Evolutionary conservation across 1,139 yeast genomes (phyloP).

Genomic region (Lodderomyces metapsilosis): DNA sequence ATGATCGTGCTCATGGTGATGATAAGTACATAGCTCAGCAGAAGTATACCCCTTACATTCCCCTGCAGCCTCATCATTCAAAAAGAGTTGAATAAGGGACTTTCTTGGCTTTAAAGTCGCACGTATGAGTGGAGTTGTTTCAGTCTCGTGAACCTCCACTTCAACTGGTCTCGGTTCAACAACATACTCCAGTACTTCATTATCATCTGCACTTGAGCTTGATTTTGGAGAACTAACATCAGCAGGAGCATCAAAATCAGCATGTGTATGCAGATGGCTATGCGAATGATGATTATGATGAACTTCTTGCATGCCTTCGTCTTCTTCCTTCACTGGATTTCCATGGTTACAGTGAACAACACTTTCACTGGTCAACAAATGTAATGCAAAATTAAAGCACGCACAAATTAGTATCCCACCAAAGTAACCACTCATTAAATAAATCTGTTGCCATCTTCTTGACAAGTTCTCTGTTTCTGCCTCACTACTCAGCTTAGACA

Average conservation of each 20-base stretch:
- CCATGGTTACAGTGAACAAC: conserved; percentile 83
- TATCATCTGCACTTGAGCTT: not conserved
- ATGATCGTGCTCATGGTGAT: conserved; percentile 14
- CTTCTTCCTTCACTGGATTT: conserved; percentile 14
- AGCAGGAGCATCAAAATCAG: conserved; percentile 1
- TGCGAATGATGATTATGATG: conserved; percentile 12
- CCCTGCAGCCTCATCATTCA: conserved; percentile 29
- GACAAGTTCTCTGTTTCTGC: not conserved
- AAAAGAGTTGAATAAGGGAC: conserved; percentile 28
- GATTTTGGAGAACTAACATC: not conserved
- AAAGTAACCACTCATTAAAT: conserved; percentile 51
- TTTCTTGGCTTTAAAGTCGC: conserved; percentile 15
- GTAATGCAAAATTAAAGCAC: conserved; percentile 61
- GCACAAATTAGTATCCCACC: conserved; percentile 63
- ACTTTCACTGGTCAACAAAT: conserved; percentile 73
- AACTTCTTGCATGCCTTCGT: conserved; percentile 12
- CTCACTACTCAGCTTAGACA: conserved; percentile 6
- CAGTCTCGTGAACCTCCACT: conserved; percentile 63
- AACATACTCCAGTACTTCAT: conserved; percentile 1
- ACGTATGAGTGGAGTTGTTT: conserved; percentile 24
- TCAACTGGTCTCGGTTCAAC: conserved; percentile 18
- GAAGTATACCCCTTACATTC: conserved; percentile 57
- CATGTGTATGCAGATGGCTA: conserved; percentile 1
- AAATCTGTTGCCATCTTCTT: conserved; percentile 22
- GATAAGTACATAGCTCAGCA: conserved; percentile 34